A percentile compares a stretch with the other conserved stretches of the same genome.
phyloP scores from a whole-genome alignment of 2,329 filamentous ascomycete genomes.

The Purpureocillium lavendulum region DNA sequence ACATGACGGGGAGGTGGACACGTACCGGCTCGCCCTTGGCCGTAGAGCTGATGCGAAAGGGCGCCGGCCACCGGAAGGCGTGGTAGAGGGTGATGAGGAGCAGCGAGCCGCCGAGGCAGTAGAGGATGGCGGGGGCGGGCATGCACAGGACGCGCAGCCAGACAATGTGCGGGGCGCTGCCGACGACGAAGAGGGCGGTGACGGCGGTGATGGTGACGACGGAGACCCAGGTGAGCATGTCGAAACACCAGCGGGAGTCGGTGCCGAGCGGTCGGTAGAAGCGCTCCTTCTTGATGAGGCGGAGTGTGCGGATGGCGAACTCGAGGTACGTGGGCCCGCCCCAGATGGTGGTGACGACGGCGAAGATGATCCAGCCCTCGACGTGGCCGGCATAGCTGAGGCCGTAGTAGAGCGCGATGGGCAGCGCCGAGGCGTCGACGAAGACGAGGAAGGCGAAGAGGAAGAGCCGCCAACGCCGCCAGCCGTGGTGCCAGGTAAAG shows the following conservation, averaged over 20 bases:
- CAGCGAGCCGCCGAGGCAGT: constrained; percentile 34
- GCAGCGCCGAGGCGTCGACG: constrained; percentile 32
- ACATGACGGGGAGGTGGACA: constrained; percentile 50
- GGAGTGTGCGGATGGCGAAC: constrained; percentile 38
- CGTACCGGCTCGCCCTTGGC: constrained; percentile 41
- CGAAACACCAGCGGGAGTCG: constrained; percentile 37
- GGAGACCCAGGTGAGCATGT: constrained; percentile 38
- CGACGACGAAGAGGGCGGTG: constrained; percentile 40
- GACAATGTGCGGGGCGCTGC: constrained; percentile 40
- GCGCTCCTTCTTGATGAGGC: constrained; percentile 38
- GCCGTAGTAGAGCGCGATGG: constrained; percentile 44
- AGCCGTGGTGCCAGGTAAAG: constrained; percentile 32
- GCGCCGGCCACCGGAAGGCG: constrained; percentile 34
- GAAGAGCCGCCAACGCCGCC: constrained; percentile 33
- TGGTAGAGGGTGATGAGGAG: constrained; percentile 26
- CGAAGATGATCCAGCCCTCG: constrained; percentile 36
- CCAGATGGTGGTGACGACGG: constrained; percentile 46
- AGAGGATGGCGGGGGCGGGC: constrained; percentile 41
- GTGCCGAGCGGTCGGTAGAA: constrained; percentile 42
- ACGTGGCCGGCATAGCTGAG: constrained; percentile 32
- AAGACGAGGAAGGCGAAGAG: constrained; percentile 39
- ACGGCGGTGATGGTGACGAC: constrained; percentile 38
- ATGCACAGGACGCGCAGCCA: constrained; percentile 42
- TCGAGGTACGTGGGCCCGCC: constrained; percentile 46
- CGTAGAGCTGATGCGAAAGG: constrained; percentile 56